Percentiles rank a stretch among this genome's conserved stretches.
Conservation (phyloP, 345 rosid species). For the Euphorbia tirucalli region DNA sequence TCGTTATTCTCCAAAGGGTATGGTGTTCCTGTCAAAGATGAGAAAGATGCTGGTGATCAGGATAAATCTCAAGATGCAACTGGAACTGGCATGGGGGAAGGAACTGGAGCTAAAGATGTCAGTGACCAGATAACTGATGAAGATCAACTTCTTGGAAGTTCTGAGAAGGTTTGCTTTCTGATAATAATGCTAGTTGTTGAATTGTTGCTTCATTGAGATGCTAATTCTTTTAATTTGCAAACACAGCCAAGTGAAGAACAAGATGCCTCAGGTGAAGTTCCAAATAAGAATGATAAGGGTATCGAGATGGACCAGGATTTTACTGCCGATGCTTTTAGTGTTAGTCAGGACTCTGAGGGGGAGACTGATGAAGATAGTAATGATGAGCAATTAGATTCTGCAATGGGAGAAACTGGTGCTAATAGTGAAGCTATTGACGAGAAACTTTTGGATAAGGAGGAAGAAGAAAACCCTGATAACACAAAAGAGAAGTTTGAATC, state of each 20-base stretch:
- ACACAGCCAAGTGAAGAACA: slow-evolving; percentile 64
- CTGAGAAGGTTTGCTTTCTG: slow-evolving; percentile 50
- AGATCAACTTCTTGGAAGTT: slow-evolving; percentile 73
- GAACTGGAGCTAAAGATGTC: slow-evolving; percentile 74
- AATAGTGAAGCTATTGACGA: slow-evolving; percentile 68
- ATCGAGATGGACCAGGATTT: slow-evolving; percentile 89
- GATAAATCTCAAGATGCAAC: slow-evolving; percentile 52
- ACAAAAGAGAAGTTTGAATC: slow-evolving; percentile 73
- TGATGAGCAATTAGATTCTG: slow-evolving; percentile 69
- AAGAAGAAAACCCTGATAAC: slow-evolving; percentile 48
- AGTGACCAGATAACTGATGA: slow-evolving; percentile 87
- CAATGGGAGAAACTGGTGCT: slow-evolving; percentile 73
- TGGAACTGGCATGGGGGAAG: slow-evolving; percentile 97
- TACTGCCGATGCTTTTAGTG: slow-evolving; percentile 60
- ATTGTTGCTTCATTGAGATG: background rate
- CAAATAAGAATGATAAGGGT: slow-evolving; percentile 67
- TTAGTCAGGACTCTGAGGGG: slow-evolving; percentile 73
- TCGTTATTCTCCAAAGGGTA: slow-evolving; percentile 75
- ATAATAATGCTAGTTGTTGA: background rate
- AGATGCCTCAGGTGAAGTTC: slow-evolving; percentile 52
- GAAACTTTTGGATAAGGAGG: slow-evolving; percentile 66
- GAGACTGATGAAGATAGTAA: slow-evolving; percentile 54
- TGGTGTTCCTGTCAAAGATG: slow-evolving; percentile 57
- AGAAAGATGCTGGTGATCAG: slow-evolving; percentile 38
- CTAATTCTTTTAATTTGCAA: slow-evolving; percentile 11